These are phyloP conservation scores for Dictyostelium gargantuum DNA, from an alignment of 208 protist species.

Conservation along the genomic window DNA sequence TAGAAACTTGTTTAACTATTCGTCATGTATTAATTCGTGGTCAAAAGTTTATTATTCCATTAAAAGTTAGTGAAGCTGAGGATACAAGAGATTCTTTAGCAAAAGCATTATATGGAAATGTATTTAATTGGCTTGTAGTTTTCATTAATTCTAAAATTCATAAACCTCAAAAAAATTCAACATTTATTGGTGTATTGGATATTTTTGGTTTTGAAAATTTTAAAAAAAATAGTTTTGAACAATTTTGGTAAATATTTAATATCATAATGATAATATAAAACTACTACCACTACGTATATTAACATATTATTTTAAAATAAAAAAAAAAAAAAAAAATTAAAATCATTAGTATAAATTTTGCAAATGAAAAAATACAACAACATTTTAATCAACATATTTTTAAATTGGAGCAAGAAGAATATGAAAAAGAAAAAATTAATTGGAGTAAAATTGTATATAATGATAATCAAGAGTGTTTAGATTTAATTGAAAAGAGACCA, in stretches of 20 bases:
- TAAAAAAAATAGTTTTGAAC: slow-evolving; percentile 85
- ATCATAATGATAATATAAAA: no score
- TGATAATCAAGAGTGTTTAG: slow-evolving; percentile 79
- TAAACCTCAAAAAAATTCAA: slow-evolving; percentile 55
- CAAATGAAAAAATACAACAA: slow-evolving; percentile 70
- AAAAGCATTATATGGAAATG: slow-evolving; percentile 86
- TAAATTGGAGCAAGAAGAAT: slow-evolving; percentile 83
- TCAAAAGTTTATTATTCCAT: slow-evolving; percentile 67
- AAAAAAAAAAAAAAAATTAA: neutral
- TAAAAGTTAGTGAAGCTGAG: slow-evolving; percentile 65
- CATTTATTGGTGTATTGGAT: slow-evolving; percentile 92
- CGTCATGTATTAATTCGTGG: slow-evolving; percentile 59
- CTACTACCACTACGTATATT: no score
- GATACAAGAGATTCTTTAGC: slow-evolving; percentile 80
- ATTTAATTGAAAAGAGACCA: slow-evolving; percentile 76
- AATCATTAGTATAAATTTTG: slow-evolving; percentile 67
- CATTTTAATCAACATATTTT: slow-evolving; percentile 84
- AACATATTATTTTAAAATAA: neutral
- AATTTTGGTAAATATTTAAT: slow-evolving; percentile 77
- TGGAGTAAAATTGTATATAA: slow-evolving; percentile 83
- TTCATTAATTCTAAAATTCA: slow-evolving; percentile 84
- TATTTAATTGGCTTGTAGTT: slow-evolving; percentile 88
- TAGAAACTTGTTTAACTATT: slow-evolving; percentile 47
- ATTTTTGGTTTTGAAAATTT: slow-evolving; percentile 98
- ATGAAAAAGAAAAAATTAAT: slow-evolving; percentile 80